A percentile compares a stretch with the other conserved stretches of the same genome.
These are phyloP conservation scores for Bipolaris bicolor DNA, from an alignment of 2,329 filamentous ascomycete genomes.

Conservation along the genomic window DNA sequence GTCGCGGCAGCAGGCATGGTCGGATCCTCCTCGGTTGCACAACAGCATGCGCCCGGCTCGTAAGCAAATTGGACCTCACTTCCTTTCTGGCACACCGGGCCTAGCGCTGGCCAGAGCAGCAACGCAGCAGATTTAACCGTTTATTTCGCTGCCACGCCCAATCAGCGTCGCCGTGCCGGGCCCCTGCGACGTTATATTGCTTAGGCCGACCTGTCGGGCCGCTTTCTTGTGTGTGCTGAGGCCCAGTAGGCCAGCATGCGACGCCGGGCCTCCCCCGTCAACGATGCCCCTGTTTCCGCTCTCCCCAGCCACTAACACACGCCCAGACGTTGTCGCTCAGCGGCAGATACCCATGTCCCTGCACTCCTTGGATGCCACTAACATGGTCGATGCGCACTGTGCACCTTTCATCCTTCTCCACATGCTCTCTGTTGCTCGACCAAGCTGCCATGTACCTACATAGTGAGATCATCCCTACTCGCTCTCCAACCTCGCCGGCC, in stretches of 20 bases:
- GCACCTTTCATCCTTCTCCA: conserved; percentile 47
- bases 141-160: conserved; percentile 36
- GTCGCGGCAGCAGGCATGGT: conserved; percentile 4
- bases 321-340: conserved; percentile 27
- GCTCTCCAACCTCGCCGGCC: conserved; percentile 33
- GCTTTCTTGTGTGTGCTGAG: conserved; percentile 26
- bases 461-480: conserved; percentile 44
- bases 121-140: conserved; percentile 44
- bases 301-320: conserved; percentile 34
- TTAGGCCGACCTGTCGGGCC: conserved; percentile 40
- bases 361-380: conserved; percentile 33
- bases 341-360: conserved; percentile 36
- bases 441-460: conserved; percentile 40
- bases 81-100: conserved; percentile 22
- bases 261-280: conserved; percentile 31
- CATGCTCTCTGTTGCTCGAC: conserved; percentile 43
- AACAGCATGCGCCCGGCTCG: conserved; percentile 27
- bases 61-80: conserved; percentile 32
- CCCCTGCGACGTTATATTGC: conserved; percentile 44
- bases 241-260: conserved; percentile 34
- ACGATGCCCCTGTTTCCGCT: conserved; percentile 25
- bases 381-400: conserved; percentile 38
- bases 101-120: conserved; percentile 24
- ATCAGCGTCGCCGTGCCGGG: conserved; percentile 24
- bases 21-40: conserved; percentile 26